Conservation (phyloP, 2,329 filamentous ascomycete genomes). For the Fusarium succisae region DNA sequence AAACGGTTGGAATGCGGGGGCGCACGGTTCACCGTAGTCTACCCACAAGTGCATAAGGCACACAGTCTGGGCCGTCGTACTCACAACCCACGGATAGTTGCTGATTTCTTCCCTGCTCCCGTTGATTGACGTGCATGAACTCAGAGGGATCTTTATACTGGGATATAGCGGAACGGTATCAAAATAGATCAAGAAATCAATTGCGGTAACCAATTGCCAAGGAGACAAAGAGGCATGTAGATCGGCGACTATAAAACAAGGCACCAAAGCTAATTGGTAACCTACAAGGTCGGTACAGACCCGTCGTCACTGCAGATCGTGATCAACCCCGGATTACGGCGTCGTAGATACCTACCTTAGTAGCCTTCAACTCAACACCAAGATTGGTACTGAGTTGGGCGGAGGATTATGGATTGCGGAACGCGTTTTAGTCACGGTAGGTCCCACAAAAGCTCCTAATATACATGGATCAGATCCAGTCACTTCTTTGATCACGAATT, state of each 20-base stretch:
- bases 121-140: neutral
- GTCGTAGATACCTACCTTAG: neutral
- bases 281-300: neutral
- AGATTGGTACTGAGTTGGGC: neutral
- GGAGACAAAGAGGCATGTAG: neutral
- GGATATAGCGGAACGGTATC: neutral
- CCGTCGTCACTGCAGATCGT: conserved; percentile 21
- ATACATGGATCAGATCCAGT: neutral
- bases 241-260: conserved; percentile 22
- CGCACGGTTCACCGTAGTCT: conserved; percentile 28
- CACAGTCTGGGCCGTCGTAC: neutral
- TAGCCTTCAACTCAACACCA: conserved; percentile 15
- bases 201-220: neutral
- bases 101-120: conserved; percentile 1
- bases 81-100: neutral
- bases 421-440: neutral
- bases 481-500: neutral
- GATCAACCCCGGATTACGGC: conserved; percentile 19
- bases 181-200: neutral
- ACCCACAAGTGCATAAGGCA: neutral
- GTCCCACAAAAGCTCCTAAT: neutral
- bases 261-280: conserved; percentile 24
- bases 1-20: conserved; percentile 36
- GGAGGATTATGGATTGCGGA: neutral
- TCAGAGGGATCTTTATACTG: too few species aligned